Base-by-base conservation (phyloP, 2,329 filamentous ascomycete species). In the Incumbomyces delicatus region DNA sequence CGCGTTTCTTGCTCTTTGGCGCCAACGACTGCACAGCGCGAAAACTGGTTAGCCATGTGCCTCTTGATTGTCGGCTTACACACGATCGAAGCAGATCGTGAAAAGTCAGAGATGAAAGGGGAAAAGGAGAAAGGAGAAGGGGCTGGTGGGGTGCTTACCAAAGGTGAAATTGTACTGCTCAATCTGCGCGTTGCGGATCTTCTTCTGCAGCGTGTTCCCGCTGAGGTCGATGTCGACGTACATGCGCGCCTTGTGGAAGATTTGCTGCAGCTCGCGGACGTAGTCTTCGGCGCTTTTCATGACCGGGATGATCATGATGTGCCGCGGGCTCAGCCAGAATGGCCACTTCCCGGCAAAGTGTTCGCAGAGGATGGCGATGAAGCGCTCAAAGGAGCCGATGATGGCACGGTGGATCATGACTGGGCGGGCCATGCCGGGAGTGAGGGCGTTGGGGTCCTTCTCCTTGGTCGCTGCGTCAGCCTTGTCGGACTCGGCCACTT, bases 1-100 rank as follows among this genome's bases (percentile, higher is more conserved):
- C 75, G 68, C 16, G 66, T 66, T 53, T 80, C 72, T 62, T 72
- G 74, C 65, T 83, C 79, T 58, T 77, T 68, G 2, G 76, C 78
- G 48, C 79, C 79, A 14, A 83, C 77, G 31, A 83, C 78, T 71
- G 54, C 42, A 50, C 41, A 46, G 47, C n/a, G n/a, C n/a, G n/a
- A n/a, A n/a, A n/a, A n/a, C n/a, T 57, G 47, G 40, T 34, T 41
- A 48, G 39, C 17, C 18, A 35, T 14, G 18, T 27, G n/a, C 7
- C 12, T 18, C 22, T 8, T 27, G 22, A 8, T 27, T 8, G 22
- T 27, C 22, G 5, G 4, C 22, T 27, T 8, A 4, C 8, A 27
- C 22, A n/a, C n/a, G n/a, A n/a, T n/a, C 22, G 22, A 27, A 27
- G 22, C 22, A 27, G 22, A 27, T 27, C 22, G 22, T 27, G 22